A percentile compares a stretch with the other conserved stretches of the same genome.
phyloP scores from a whole-genome alignment of 148 eudicot species.

The Spergularia marina region DNA sequence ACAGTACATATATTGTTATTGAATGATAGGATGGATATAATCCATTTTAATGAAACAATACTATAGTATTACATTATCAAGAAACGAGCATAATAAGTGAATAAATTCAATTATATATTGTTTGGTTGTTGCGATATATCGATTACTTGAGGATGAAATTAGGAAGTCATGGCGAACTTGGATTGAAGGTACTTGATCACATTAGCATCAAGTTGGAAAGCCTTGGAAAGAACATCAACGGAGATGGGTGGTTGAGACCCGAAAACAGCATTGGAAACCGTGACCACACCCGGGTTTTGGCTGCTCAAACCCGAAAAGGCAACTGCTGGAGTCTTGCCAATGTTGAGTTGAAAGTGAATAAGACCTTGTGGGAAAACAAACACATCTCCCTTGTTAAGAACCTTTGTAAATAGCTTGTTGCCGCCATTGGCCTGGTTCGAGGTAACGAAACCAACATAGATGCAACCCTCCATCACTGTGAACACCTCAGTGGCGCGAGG shows the following conservation, averaged over 20 bases:
- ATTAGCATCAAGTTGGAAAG: conserved; percentile 15
- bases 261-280: conserved; percentile 1
- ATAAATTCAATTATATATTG: no score
- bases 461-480: conserved; percentile 17
- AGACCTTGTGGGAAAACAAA: conserved; percentile 19
- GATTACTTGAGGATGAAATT: neutral
- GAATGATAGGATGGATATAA: no score
- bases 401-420: conserved; percentile 18
- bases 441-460: conserved; percentile 15
- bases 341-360: conserved; percentile 15
- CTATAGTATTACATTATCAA: no score
- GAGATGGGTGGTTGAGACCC: conserved; percentile 14
- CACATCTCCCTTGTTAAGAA: conserved; percentile 19
- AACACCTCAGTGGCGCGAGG: conserved; percentile 26
- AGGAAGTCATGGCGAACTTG: conserved; percentile 7
- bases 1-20: no score
- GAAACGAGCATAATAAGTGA: no score
- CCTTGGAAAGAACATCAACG: conserved; percentile 20
- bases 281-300: conserved; percentile 25
- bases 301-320: conserved; percentile 18
- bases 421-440: conserved; percentile 15
- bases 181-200: conserved; percentile 12
- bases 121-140: no score
- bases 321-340: conserved; percentile 19
- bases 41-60: no score